A percentile compares a stretch with the other conserved stretches of the same genome.
Conservation (phyloP, 1,139 yeast genomes). For the Protomyces macrosporus region DNA sequence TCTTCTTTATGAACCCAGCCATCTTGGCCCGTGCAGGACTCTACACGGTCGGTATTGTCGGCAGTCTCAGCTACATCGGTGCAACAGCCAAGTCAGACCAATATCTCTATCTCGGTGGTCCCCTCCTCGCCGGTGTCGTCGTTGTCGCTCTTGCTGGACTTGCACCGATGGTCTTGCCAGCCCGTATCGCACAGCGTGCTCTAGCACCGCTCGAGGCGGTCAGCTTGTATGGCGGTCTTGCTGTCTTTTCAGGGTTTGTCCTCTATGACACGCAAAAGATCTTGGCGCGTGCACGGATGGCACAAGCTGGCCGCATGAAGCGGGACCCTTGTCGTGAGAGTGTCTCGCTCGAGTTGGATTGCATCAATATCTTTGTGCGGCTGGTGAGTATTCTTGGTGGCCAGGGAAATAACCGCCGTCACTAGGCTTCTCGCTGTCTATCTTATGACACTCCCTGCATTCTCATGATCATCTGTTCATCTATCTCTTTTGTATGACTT, state of each 20-base stretch:
- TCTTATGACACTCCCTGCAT: neutral
- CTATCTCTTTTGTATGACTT: neutral
- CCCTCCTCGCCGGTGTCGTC: constrained; percentile 21
- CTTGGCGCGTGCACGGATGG: constrained; percentile 14
- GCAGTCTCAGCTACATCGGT: constrained; percentile 21
- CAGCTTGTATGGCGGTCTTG: constrained; percentile 22
- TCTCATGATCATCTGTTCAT: neutral
- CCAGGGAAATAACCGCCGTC: constrained; percentile 3
- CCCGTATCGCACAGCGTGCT: constrained; percentile 14
- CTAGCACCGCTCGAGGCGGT: constrained; percentile 21
- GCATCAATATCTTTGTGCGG: constrained; percentile 26
- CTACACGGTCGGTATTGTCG: constrained; percentile 25
- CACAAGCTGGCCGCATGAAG: constrained; percentile 22
- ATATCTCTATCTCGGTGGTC: constrained; percentile 26
- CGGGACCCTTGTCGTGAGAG: constrained; percentile 21
- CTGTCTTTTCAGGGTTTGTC: constrained; percentile 22
- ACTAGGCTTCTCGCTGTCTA: neutral
- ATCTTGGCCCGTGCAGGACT: constrained; percentile 25
- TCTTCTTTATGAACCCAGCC: constrained; percentile 24
- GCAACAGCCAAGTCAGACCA: constrained; percentile 24
- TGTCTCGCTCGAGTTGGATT: constrained; percentile 20
- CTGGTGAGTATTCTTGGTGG: constrained; percentile 19
- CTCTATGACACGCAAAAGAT: constrained; percentile 22
- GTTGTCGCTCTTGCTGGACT: constrained; percentile 25
- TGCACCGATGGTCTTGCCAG: constrained; percentile 27